These are phyloP conservation scores for Tetrahymena thermophila DNA, from an alignment of 73 alveolate species.

Conservation along the genomic window DNA sequence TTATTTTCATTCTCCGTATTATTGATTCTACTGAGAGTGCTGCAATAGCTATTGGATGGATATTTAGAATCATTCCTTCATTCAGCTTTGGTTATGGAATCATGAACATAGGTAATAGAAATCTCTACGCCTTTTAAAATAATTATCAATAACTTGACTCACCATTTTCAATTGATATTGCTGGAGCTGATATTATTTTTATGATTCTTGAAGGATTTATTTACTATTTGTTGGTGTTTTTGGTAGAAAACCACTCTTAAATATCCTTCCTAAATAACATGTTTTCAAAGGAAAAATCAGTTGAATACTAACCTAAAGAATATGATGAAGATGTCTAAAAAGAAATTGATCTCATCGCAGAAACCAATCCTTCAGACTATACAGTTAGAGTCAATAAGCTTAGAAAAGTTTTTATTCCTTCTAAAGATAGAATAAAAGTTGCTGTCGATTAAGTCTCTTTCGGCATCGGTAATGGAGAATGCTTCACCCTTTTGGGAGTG, in stretches of 20 bases:
- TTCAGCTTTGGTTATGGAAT: constrained; percentile 57
- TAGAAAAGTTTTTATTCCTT: constrained; percentile 51
- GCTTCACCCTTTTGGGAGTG: constrained; percentile 88
- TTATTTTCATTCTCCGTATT: constrained; percentile 41
- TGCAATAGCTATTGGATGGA: constrained; percentile 45
- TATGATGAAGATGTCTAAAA: constrained; percentile 41
- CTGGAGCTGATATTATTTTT: constrained; percentile 41
- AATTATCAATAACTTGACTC: constrained; percentile 8
- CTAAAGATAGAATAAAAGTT: constrained; percentile 30
- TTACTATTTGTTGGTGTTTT: constrained; percentile 18
- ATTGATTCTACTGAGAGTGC: constrained; percentile 45
- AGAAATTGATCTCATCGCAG: constrained; percentile 7
- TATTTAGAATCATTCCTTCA: constrained; percentile 58
- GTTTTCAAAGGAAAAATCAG: constrained; percentile 1
- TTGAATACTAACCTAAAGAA: constrained; percentile 1
- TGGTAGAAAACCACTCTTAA: constrained; percentile 31
- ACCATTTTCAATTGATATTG: constrained; percentile 28
- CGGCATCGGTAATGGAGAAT: constrained; percentile 85
- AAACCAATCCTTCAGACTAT: constrained; percentile 26
- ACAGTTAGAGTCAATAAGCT: constrained; percentile 50
- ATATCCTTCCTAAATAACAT: constrained; percentile 9
- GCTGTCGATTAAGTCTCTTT: constrained; percentile 82
- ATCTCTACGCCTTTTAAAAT: background rate
- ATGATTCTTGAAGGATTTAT: constrained; percentile 1
- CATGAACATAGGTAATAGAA: constrained; percentile 34